Base-by-base conservation (phyloP, 768 basidiomycete genomes). In the Brasilioporus rufonigricans region DNA sequence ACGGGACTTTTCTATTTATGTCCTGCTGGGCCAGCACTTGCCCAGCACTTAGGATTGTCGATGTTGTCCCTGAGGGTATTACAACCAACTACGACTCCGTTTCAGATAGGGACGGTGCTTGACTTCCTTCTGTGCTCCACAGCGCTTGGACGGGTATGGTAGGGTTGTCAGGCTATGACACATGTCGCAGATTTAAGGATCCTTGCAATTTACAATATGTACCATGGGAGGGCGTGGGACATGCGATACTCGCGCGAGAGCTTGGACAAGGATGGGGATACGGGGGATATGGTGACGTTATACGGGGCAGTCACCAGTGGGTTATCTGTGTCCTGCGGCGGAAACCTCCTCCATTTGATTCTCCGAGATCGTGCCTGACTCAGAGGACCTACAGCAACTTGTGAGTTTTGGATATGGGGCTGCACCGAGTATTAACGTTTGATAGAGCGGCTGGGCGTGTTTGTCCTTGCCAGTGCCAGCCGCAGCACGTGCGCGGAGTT, bases 381-480 rank as follows among this genome's bases (percentile, higher is more conserved):
- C n/a, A 13, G 14, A 14, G 33, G 5, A 3, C 33, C 5, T 33
- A 26, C 6, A 33, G 44, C 6, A 19, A 10, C n/a, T 38, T 48
- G 43, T 40, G 50, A 51, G 48, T 44, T 23, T 61, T 11, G 44
- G 29, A 23, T 19, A 16, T 24, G 38, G 26, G 38, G 35, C 16
- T 24, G 26, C 40, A 31, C 39, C 45, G n/a, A 29, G n/a, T 7
- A 33, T n/a, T 41, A 21, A 7, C n/a, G n/a, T 35, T n/a, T 36
- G 9, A 44, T 52, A 26, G 26, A 39, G 48, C 10, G 40, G 51
- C 44, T 46, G 47, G 48, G 19, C 14, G n/a, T 61, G 47, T 61
- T 63, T 60, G 54, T 48, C 33, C 36, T 10, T 46, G 18, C 44
- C 55, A 52, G 49, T 61, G 60, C 52, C 41, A 44, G 49, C 56